Percentiles rank a stretch among this genome's conserved stretches.
phyloP scores from a whole-genome alignment of 345 rosid species.

The Bruguiera gymnorhiza region DNA sequence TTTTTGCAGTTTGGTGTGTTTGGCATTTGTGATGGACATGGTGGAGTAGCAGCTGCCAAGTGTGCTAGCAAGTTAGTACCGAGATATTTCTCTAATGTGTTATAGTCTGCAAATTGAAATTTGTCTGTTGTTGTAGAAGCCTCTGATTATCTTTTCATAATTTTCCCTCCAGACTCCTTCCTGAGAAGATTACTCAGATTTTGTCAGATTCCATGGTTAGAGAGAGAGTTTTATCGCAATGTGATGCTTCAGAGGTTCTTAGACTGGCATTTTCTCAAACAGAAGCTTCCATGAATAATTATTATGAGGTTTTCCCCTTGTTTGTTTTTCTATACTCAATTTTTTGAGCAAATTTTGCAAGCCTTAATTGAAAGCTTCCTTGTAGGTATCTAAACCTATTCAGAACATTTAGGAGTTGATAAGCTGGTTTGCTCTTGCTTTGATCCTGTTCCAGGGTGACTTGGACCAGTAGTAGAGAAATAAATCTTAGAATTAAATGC shows the following conservation, averaged over 20 bases:
- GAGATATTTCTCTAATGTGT: conserved; percentile 19
- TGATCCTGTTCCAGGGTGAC: too few species aligned
- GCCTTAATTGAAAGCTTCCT: too few species aligned
- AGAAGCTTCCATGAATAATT: conserved; percentile 78
- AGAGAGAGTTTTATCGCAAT: conserved; percentile 60
- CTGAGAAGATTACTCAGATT: conserved; percentile 64
- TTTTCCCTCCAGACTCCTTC: conserved; percentile 55
- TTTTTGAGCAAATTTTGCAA: neutral
- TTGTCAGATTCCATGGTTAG: conserved; percentile 63
- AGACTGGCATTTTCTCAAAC: conserved; percentile 68
- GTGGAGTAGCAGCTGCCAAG: conserved; percentile 85
- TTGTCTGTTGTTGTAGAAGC: neutral
- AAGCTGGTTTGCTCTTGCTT: too few species aligned
- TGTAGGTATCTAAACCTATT: too few species aligned
- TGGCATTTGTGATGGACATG: conserved; percentile 98
- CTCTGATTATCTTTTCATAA: neutral
- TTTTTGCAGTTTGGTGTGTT: conserved; percentile 83
- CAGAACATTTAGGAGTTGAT: too few species aligned
- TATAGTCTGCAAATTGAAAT: conserved; percentile 13
- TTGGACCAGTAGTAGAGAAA: too few species aligned
- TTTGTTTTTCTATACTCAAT: neutral
- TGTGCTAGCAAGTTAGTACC: conserved; percentile 85
- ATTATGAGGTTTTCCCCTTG: conserved; percentile 66
- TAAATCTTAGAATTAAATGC: too few species aligned
- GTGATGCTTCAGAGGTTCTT: conserved; percentile 85